phyloP scores from a whole-genome alignment of 306 rosid genomes.

The Corylus heterophylla region DNA sequence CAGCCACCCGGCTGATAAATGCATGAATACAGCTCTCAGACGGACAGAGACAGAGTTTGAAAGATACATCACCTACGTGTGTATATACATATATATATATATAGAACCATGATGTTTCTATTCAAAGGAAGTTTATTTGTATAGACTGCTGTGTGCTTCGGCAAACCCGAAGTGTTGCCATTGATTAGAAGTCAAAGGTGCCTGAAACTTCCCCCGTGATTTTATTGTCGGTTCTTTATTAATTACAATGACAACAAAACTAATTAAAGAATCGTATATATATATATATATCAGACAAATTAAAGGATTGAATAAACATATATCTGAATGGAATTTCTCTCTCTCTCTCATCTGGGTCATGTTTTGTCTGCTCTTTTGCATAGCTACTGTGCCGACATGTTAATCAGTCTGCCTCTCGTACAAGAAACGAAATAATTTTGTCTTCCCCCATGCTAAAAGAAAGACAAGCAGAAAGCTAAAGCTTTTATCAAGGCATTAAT shows the following conservation, averaged over 20 bases:
- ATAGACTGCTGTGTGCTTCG: too few relatives aligned
- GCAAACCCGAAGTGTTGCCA: too few relatives aligned
- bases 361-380: conserved; percentile 17
- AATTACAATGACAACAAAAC: background rate
- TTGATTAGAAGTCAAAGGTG: too few relatives aligned
- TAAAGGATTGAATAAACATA: background rate
- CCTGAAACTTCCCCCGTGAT: too few relatives aligned
- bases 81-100: too few relatives aligned
- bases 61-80: too few relatives aligned
- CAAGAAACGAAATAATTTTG: background rate
- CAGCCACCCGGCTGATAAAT: too few relatives aligned
- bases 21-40: too few relatives aligned
- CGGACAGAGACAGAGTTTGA: too few relatives aligned
- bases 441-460: background rate
- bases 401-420: conserved; percentile 8
- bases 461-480: background rate
- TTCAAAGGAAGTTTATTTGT: too few relatives aligned
- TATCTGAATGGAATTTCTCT: too few relatives aligned
- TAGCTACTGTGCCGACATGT: conserved; percentile 11
- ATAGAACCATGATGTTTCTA: too few relatives aligned
- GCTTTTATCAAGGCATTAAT: background rate
- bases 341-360: conserved; percentile 1
- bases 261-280: background rate
- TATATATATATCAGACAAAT: background rate
- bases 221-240: background rate